phyloP scores from a whole-genome alignment of 129 eudicot species.

The Chrysanthemum seticuspe region DNA sequence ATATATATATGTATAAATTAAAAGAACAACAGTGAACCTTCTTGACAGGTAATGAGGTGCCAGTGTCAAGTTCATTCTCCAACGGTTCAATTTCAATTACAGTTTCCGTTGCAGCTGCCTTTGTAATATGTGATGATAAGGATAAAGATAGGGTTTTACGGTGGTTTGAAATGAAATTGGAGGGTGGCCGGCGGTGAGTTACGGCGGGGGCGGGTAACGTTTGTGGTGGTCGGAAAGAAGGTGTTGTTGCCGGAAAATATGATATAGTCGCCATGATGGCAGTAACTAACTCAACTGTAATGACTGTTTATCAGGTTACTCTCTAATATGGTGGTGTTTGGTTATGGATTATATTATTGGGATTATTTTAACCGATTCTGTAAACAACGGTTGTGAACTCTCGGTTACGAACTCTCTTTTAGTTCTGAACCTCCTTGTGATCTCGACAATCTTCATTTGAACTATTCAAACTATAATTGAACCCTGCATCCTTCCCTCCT shows the following conservation, averaged over 20 bases:
- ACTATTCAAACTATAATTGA: too few relatives aligned
- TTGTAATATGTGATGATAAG: constrained; percentile 14
- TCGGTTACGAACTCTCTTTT: too few relatives aligned
- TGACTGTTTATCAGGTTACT: constrained; percentile 6
- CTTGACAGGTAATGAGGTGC: constrained; percentile 26
- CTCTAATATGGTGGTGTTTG: neutral
- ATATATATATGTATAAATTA: too few relatives aligned
- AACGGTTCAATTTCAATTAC: constrained; percentile 19
- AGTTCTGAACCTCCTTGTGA: too few relatives aligned
- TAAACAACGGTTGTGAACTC: too few relatives aligned
- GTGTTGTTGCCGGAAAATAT: constrained; percentile 29
- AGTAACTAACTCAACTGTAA: neutral
- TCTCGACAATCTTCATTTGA: too few relatives aligned
- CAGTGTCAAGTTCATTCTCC: neutral
- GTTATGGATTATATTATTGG: too few relatives aligned
- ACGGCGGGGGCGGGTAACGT: neutral
- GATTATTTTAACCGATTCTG: too few relatives aligned
- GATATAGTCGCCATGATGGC: constrained; percentile 18
- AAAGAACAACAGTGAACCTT: constrained; percentile 10
- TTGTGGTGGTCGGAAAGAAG: constrained; percentile 11
- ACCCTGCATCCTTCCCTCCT: too few relatives aligned
- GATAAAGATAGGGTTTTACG: constrained; percentile 27
- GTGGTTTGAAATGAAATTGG: constrained; percentile 24
- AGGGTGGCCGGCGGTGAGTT: constrained; percentile 19
- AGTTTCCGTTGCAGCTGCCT: constrained; percentile 23